A percentile compares a stretch with the other conserved stretches of the same genome.
Conservation (phyloP, 2,329 filamentous ascomycete genomes). For the Neonectria sp. region DNA sequence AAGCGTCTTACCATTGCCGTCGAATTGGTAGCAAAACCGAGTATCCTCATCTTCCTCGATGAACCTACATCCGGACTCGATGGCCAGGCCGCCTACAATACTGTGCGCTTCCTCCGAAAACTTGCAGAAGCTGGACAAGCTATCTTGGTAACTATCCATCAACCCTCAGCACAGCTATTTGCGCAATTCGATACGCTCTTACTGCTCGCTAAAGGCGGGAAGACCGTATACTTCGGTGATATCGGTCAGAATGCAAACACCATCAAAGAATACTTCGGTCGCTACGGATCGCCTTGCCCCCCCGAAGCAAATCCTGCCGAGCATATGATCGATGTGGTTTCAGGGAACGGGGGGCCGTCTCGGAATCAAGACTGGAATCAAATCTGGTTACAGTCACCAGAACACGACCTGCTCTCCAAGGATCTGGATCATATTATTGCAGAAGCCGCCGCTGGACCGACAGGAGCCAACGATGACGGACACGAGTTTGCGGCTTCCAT, state of each 20-base stretch:
- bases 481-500: slow-evolving; percentile 82
- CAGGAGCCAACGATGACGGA: slow-evolving; percentile 57
- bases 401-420: slow-evolving; percentile 57
- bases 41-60: slow-evolving; percentile 69
- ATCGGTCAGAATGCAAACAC: slow-evolving; percentile 51
- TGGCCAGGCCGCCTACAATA: slow-evolving; percentile 70
- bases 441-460: too few species aligned
- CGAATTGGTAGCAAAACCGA: slow-evolving; percentile 70
- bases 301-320: slow-evolving; percentile 80
- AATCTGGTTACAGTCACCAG: slow-evolving; percentile 77
- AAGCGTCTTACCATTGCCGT: slow-evolving; percentile 69
- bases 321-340: slow-evolving; percentile 74
- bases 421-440: slow-evolving; percentile 24
- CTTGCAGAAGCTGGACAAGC: slow-evolving; percentile 75
- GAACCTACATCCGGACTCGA: slow-evolving; percentile 75
- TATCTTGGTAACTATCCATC: slow-evolving; percentile 76
- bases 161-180: slow-evolving; percentile 75
- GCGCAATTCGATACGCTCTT: slow-evolving; percentile 74
- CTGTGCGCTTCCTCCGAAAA: slow-evolving; percentile 61
- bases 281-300: slow-evolving; percentile 75
- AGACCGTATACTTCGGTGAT: slow-evolving; percentile 69
- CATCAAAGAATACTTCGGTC: slow-evolving; percentile 75
- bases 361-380: slow-evolving; percentile 68
- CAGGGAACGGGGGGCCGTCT: too few species aligned
- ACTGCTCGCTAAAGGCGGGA: slow-evolving; percentile 71